phyloP scores from a whole-genome alignment of 345 rosid genomes.

The Citrus sp. region DNA sequence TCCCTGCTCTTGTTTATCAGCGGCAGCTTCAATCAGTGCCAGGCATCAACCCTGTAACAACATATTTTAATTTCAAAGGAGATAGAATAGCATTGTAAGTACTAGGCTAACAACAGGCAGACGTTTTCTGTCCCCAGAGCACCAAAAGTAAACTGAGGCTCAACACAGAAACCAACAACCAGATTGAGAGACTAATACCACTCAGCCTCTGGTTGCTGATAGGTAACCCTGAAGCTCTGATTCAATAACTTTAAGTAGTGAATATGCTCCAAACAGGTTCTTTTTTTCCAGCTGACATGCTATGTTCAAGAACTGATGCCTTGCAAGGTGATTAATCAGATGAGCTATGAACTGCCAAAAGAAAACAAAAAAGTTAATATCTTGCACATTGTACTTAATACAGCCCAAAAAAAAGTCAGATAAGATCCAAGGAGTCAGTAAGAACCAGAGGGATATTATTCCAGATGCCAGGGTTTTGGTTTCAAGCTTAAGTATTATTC shows the following conservation, averaged over 20 bases:
- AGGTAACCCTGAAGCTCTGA: conserved; percentile 85
- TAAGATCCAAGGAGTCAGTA: background rate
- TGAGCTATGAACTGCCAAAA: conserved; percentile 77
- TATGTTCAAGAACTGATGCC: conserved; percentile 84
- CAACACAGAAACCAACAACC: background rate
- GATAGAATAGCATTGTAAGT: background rate
- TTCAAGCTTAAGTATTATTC: background rate
- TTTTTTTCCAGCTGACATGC: conserved; percentile 90
- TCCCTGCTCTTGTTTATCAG: conserved; percentile 94
- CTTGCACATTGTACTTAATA: background rate
- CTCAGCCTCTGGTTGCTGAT: conserved; percentile 80
- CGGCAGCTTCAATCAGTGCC: conserved; percentile 86
- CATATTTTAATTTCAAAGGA: background rate
- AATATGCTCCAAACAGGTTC: conserved; percentile 87
- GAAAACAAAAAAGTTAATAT: conserved; percentile 5
- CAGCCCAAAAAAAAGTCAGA: background rate
- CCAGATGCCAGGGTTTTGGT: background rate
- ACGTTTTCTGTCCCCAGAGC: background rate
- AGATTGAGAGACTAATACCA: conserved; percentile 43
- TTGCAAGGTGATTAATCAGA: conserved; percentile 86
- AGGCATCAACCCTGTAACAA: conserved; percentile 58
- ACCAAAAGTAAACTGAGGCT: conserved; percentile 2
- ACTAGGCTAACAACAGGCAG: background rate
- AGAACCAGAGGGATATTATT: background rate
- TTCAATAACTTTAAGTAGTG: conserved; percentile 82